These are phyloP conservation scores for Candida chauliodis DNA, from an alignment of 805 yeast species.

Conservation along the genomic window DNA sequence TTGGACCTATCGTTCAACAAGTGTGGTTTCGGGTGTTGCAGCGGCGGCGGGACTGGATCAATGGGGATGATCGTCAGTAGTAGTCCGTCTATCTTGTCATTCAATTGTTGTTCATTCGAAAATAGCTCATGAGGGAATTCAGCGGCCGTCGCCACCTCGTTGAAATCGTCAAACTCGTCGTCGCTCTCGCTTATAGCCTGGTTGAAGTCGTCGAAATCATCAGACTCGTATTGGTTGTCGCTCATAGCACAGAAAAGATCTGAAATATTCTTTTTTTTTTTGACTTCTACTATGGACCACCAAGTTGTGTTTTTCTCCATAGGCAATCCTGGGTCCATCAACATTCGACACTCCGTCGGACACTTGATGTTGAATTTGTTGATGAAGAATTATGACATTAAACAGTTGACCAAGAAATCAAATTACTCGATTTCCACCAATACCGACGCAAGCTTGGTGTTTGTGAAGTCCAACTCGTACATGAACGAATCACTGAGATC, in stretches of 20 bases:
- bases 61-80: constrained; percentile 12
- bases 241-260: not conserved
- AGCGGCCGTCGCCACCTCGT: constrained; percentile 24
- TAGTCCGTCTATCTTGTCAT: constrained; percentile 10
- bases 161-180: constrained; percentile 21
- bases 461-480: constrained; percentile 35
- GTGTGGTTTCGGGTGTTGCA: not conserved
- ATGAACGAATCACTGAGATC: constrained; percentile 39
- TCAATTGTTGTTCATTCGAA: constrained; percentile 11
- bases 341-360: constrained; percentile 37
- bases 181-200: constrained; percentile 13
- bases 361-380: constrained; percentile 29
- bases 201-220: constrained; percentile 13
- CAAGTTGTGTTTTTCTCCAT: constrained; percentile 22
- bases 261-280: not conserved
- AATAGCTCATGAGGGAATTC: constrained; percentile 10
- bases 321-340: constrained; percentile 40
- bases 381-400: constrained; percentile 22
- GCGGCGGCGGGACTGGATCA: not conserved
- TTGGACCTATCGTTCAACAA: constrained; percentile 32
- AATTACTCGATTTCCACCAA: constrained; percentile 23
- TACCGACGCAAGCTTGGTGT: constrained; percentile 17
- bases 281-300: not conserved
- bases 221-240: constrained; percentile 1
- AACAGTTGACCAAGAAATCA: constrained; percentile 26